phyloP scores from a whole-genome alignment of 495 filamentous ascomycete genomes.

The Hamigera avellanea region DNA sequence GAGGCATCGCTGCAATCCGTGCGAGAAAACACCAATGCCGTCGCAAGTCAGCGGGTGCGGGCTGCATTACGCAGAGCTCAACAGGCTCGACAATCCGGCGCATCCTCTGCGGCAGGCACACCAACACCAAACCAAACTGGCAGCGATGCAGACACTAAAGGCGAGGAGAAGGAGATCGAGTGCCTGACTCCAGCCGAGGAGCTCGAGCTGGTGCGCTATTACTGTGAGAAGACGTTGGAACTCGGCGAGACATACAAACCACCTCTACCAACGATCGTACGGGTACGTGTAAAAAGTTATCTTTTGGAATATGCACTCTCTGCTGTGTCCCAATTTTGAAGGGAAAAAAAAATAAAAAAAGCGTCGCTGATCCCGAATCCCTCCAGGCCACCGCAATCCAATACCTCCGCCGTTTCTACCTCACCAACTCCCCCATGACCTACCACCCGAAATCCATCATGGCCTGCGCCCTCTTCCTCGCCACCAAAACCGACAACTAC shows the following conservation, averaged over 20 bases:
- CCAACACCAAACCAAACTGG: slow-evolving; percentile 17
- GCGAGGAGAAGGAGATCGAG: slow-evolving; percentile 45
- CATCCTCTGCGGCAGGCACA: slow-evolving; percentile 28
- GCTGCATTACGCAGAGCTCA: slow-evolving; percentile 42
- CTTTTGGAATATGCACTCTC: too few species aligned
- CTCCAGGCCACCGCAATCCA: slow-evolving; percentile 74
- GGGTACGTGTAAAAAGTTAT: slow-evolving; percentile 40
- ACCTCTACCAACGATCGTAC: slow-evolving; percentile 68
- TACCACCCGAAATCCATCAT: slow-evolving; percentile 83
- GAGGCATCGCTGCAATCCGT: slow-evolving; percentile 53
- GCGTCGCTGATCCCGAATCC: too few species aligned
- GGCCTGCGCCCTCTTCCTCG: slow-evolving; percentile 78
- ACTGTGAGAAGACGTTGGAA: slow-evolving; percentile 60
- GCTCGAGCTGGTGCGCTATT: slow-evolving; percentile 66
- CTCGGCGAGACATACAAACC: slow-evolving; percentile 67
- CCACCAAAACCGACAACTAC: slow-evolving; percentile 79
- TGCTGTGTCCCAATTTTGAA: too few species aligned
- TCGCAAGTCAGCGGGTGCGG: slow-evolving; percentile 61
- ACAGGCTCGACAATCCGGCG: slow-evolving; percentile 25
- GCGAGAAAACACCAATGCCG: slow-evolving; percentile 62
- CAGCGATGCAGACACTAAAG: slow-evolving; percentile 21
- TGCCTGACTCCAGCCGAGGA: slow-evolving; percentile 75
- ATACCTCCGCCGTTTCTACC: slow-evolving; percentile 88
- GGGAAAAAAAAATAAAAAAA: too few species aligned
- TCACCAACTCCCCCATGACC: slow-evolving; percentile 88